phyloP scores from a whole-genome alignment of 345 rosid genomes.

The Psidium friedrichsthalianum region DNA sequence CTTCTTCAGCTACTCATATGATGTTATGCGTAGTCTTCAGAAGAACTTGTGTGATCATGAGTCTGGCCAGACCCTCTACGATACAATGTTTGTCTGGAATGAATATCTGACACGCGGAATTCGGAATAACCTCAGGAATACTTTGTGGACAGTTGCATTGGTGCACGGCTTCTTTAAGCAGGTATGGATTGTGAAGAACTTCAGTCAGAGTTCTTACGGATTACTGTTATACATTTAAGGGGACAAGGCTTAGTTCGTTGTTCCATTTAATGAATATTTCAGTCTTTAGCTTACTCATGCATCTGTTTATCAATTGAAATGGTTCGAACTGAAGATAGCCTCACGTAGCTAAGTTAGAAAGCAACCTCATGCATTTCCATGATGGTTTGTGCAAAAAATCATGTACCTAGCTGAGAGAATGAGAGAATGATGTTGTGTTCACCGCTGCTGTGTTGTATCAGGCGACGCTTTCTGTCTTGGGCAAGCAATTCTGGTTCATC shows the following conservation, averaged over 20 bases:
- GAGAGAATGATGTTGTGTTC: neutral
- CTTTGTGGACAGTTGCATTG: constrained; percentile 88
- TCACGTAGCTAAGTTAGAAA: neutral
- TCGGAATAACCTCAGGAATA: constrained; percentile 52
- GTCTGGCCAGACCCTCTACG: constrained; percentile 47
- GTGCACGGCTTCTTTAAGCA: constrained; percentile 95
- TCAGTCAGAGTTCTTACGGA: neutral
- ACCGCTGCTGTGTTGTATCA: constrained; percentile 7
- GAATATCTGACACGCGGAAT: constrained; percentile 78
- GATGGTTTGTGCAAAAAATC: neutral
- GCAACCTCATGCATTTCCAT: neutral
- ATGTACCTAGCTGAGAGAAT: neutral
- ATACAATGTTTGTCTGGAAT: constrained; percentile 95
- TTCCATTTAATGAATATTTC: neutral
- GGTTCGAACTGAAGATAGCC: neutral
- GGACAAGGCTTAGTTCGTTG: neutral
- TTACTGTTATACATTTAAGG: neutral
- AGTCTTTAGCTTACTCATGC: neutral
- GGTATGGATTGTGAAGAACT: constrained; percentile 26
- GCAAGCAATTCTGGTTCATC: constrained; percentile 57
- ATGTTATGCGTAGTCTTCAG: constrained; percentile 84
- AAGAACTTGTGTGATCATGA: constrained; percentile 43
- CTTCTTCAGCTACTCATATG: constrained; percentile 95
- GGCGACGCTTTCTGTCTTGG: constrained; percentile 57
- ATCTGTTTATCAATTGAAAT: neutral